Base-by-base conservation (phyloP, 2,329 filamentous ascomycete genomes). In the Scytalidium sp. region DNA sequence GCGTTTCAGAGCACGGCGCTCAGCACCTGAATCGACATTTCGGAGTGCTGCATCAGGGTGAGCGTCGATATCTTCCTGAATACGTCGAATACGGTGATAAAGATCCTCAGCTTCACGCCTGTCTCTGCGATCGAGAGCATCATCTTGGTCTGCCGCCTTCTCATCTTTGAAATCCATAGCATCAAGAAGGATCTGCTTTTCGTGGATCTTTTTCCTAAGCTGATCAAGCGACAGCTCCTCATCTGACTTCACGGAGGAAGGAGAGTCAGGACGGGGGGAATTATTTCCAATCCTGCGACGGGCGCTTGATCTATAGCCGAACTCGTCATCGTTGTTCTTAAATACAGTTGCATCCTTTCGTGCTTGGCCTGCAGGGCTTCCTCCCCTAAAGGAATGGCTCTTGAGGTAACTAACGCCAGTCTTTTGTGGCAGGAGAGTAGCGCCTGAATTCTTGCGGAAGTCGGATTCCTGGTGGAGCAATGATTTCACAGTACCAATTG, bases 391-490 rank as follows among this genome's bases (percentile, higher is more conserved):
- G 0, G 94, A 99, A 60, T 96, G 93, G 49, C 83, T 92, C 72
- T 99, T 99, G 61, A 97, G 80, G 63, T 97, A 97, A 71, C 93
- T 97, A 17, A 99, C 92, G n/a, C 94, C 94, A 10, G 94, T 97
- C 71, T 90, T 92, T 66, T 97, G 94, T 3, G 94, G 93, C 52
- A 97, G 84, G 53, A 99, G 75, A 60, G 92, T 88, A 8, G 93
- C 93, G 3, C 94, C 93, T 2, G 90, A 90, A 55, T 85, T 87
- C 75, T 96, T 97, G 41, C 94, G 83, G 51, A 85, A 81, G 62
- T 97, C 90, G 0, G 94, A 95, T 70, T 97, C 93, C 62, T 93
- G 84, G 47, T 88, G 87, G 21, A 99, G 79, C 70, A 97, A 79
- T 17, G 84, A 90, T 69, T 97, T 97, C 66, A 99, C 87, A 2